Base-by-base conservation (phyloP, 2,329 filamentous ascomycete species). In the Phyllosticta citrichinensis region DNA sequence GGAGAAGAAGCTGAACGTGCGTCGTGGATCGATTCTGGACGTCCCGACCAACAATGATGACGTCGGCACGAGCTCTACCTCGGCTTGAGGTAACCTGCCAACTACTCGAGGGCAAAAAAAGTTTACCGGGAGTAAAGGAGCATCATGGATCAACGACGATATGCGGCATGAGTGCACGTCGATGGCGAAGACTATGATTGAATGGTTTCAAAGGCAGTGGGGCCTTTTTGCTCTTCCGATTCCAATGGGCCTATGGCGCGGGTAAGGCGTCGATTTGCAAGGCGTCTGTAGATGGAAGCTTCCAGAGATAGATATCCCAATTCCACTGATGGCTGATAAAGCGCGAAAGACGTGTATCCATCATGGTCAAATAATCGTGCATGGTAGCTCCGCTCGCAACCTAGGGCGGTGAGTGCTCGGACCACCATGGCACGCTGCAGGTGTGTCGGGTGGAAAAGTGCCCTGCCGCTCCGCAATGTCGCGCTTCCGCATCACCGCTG, bases 1-100 rank as follows among this genome's bases (percentile, higher is more conserved):
- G 10, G 79, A 80, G 68, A 76, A 77, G 71, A 80, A 81, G 66
- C 66, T 81, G 60, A 75, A 74, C 63, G 69, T 77, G 25, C 66
- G 69, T 60, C 57, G 58, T 11, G 61, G 56, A n/a, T 62, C 61
- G 22, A 35, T 62, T 10, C 35, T 62, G 8, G 61, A 62, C 27
- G 55, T 25, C 24, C 55, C 59, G 9, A 40, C 20, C 20, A 61
- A 57, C 20, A 20, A 19, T 20, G 50, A 57, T 24, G 50, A 54
- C n/a, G 52, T 3, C 2, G 25, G 12, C 12, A 22, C 52, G 2
- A 55, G 55, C 5, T 47, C 40, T n/a, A n/a, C n/a, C 40, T 47
- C 40, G 40, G 57, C 22, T 9, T 58, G 22, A 40, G 12, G 24
- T 19, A 40, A n/a, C 50, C 25, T 22, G 51, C 51, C 17, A 53